Conservation (phyloP, 805 yeast genomes). For the Ogataea kodamae region DNA sequence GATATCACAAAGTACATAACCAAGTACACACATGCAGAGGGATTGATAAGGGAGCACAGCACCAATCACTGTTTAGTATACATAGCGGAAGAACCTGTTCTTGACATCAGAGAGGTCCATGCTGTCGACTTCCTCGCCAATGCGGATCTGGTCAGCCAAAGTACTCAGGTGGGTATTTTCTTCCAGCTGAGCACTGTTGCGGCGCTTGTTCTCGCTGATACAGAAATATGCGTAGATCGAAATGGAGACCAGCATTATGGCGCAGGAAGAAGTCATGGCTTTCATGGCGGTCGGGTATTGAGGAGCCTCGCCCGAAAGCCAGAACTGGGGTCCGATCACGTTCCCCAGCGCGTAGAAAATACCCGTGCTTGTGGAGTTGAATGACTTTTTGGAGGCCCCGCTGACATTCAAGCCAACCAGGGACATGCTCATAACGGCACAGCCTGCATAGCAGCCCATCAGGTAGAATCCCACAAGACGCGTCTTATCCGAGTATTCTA, state of each 20-base stretch:
- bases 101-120: slow-evolving; percentile 56
- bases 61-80: too few species aligned
- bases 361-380: slow-evolving; percentile 32
- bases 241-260: slow-evolving; percentile 21
- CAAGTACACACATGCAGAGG: too few species aligned
- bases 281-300: slow-evolving; percentile 56
- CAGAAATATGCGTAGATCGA: slow-evolving; percentile 19
- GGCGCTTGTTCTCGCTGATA: slow-evolving; percentile 43
- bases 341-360: slow-evolving; percentile 57
- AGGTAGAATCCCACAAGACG: slow-evolving; percentile 23
- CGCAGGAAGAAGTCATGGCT: slow-evolving; percentile 32
- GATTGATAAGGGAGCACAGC: too few species aligned
- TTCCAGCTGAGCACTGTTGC: slow-evolving; percentile 34
- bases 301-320: slow-evolving; percentile 50
- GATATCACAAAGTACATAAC: too few species aligned
- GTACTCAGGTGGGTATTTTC: background rate
- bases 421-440: too few species aligned
- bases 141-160: slow-evolving; percentile 15
- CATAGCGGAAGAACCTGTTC: slow-evolving; percentile 56
- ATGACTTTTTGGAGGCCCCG: slow-evolving; percentile 61
- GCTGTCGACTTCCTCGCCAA: slow-evolving; percentile 19
- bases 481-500: too few species aligned
- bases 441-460: too few species aligned
- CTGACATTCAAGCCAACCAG: slow-evolving; percentile 43
- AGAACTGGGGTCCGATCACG: slow-evolving; percentile 62